Base-by-base conservation (phyloP, 2,329 filamentous ascomycete genomes). In the Allantophomopsis cytisporea region DNA sequence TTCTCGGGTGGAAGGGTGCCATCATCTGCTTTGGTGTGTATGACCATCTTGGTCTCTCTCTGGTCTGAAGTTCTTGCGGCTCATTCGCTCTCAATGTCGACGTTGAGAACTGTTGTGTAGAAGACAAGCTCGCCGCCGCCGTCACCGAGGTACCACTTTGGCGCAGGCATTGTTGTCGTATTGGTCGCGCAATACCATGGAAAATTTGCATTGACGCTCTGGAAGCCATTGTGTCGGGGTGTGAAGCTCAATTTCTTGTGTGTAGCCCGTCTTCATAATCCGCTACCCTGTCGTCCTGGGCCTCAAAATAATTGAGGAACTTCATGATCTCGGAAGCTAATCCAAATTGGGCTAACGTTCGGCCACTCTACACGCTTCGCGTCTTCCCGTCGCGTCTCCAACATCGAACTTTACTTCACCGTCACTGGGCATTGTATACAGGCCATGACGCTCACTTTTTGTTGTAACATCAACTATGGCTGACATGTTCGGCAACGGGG, bases 21-120 rank as follows among this genome's bases (percentile, higher is more conserved):
- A 79, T 83, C 68, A 84, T 81, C 41, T 62, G 65, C 45, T 71
- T 63, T 8, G 82, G 82, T 7, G 82, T 87, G 52, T 77, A 69
- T 10, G 73, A 68, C 82, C 82, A 87, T 63, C 81, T 68, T 38
- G 80, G 80, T 47, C 59, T 54, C 43, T 63, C 47, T 42, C 44
- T 41, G 47, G 56, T 44, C 38, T 59, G 51, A 36, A 50, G 50
- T 40, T 59, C 50, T 45, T 55, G 40, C 44, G 52, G 41, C 40
- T 47, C 48, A 47, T 54, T 43, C 51, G 45, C 39, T 53, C 42
- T 49, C 5, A 46, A 39, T 16, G 43, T 34, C 13, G 51, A 47
- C 41, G 44, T 31, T 36, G 50, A 53, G 39, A 54, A 46, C 47
- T 49, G 47, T 41, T 50, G 43, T 35, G 47, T 41, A 4, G 43